Base-by-base conservation (phyloP, 192 early-diverging fungal genomes). In the Backusella tuberculispora region DNA sequence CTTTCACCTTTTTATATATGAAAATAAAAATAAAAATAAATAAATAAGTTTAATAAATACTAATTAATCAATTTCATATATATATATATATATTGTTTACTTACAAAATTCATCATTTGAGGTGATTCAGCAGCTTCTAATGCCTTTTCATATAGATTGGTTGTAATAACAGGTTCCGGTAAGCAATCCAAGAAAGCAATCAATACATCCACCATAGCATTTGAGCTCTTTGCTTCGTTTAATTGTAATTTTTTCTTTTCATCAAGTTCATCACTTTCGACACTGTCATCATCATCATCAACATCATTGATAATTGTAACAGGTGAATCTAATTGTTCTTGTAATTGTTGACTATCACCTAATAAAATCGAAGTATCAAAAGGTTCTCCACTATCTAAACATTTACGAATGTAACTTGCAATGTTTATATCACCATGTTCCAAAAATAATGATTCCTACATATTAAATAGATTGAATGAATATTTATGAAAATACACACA, bases 141-240 rank as follows among this genome's bases (percentile, higher is more conserved):
- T 29, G 89, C 91, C 9, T 84, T 83, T 3, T 83, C 46, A 69
- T 93, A 93, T 65, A 94, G 79, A 17, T 85, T 73, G 8, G 74
- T 74, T 0, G 93, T 91, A 0, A 97, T 86, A 24, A 96, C 89
- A 12, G 94, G 91, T 56, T 92, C 92, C 0, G 88, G 87, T 19
- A 97, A 82, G 5, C 88, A 86, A 13, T 89, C 85, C 6, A 97
- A 76, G 65, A 97, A 89, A 13, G 84, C 76, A 4, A 97, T 72
- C 12, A 97, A 74, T 10, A 87, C 85, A 60, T 92, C 89, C 14
- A 90, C 89, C 81, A 92, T 88, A 0, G 94, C 90, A 66, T 93
- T 89, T 10, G 93, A 90, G 3, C 93, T 88, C 4, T 86, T 71
- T 1, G 85, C 85, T 45, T 81, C 85, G 13, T 70, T 73, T 68